Evolutionary conservation across 805 yeast genomes (phyloP).

Genomic region (Suhomyces prunicola): DNA sequence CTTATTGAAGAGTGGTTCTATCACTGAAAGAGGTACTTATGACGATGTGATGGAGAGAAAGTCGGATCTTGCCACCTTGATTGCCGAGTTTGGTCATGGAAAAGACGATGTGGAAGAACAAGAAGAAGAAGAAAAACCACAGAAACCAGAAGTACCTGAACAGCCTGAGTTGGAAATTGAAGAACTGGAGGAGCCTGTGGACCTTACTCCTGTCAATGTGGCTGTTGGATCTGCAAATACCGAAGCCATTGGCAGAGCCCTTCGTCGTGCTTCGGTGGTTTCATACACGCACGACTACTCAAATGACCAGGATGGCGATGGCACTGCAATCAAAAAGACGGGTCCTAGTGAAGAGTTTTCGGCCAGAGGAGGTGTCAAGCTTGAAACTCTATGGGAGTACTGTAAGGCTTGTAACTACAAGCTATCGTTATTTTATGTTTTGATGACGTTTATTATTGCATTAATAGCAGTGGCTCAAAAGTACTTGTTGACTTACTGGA

Average conservation of each 20-base stretch:
- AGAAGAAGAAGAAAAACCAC: not conserved
- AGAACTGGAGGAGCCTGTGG: constrained; percentile 3
- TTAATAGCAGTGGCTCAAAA: constrained; percentile 43
- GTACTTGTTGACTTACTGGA: constrained; percentile 70
- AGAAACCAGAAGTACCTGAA: not conserved
- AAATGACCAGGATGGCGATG: constrained; percentile 9
- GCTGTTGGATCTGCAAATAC: not conserved
- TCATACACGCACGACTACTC: constrained; percentile 23
- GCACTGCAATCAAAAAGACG: constrained; percentile 8
- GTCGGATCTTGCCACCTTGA: constrained; percentile 19
- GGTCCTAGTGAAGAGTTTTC: constrained; percentile 30
- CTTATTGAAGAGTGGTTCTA: constrained; percentile 26
- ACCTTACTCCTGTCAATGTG: constrained; percentile 5
- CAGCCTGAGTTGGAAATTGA: not conserved
- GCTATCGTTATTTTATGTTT: constrained; percentile 34
- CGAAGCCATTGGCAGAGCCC: not conserved
- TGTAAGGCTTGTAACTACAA: constrained; percentile 49
- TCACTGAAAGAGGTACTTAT: constrained; percentile 28
- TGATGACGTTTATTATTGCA: constrained; percentile 32
- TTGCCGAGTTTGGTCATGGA: constrained; percentile 19
- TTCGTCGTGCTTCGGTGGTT: constrained; percentile 21
- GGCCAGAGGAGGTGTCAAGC: constrained; percentile 59
- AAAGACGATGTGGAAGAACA: constrained; percentile 6
- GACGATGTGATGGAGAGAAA: constrained; percentile 16
- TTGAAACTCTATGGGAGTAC: constrained; percentile 51